These are phyloP conservation scores for Neurospora sp. DNA, from an alignment of 2,329 filamentous ascomycete genomes.

Conservation along the genomic window DNA sequence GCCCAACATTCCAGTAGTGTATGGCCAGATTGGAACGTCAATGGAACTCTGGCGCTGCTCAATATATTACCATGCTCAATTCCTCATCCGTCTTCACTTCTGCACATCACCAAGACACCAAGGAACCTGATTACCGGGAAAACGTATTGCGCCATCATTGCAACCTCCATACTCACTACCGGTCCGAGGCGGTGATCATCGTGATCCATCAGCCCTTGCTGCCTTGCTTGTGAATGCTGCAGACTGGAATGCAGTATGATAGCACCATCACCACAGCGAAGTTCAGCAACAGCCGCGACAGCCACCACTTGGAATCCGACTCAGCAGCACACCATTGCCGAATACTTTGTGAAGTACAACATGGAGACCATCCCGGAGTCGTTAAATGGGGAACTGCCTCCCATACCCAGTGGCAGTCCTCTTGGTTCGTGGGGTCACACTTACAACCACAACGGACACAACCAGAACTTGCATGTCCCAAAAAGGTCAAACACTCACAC, in stretches of 20 bases:
- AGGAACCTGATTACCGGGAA: neutral
- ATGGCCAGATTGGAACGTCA: neutral
- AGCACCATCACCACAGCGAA: neutral
- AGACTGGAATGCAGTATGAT: neutral
- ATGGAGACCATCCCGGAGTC: conserved; percentile 13
- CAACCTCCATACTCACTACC: neutral
- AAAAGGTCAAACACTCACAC: neutral
- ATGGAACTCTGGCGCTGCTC: neutral
- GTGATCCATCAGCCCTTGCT: neutral
- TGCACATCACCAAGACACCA: neutral
- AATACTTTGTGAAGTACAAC: neutral
- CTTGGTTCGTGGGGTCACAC: neutral
- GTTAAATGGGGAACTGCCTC: neutral
- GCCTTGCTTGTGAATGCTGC: neutral
- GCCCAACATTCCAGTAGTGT: neutral
- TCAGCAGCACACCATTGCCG: neutral
- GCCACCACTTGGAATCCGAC: neutral
- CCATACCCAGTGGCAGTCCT: neutral
- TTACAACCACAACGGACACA: neutral
- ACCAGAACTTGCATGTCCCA: neutral
- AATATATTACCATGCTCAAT: neutral
- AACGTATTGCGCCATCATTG: neutral
- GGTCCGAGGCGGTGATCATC: neutral
- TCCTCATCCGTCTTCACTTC: neutral
- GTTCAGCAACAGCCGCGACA: neutral